These are phyloP conservation scores for Xylaria cubensis DNA, from an alignment of 495 filamentous ascomycete species.

Conservation along the genomic window DNA sequence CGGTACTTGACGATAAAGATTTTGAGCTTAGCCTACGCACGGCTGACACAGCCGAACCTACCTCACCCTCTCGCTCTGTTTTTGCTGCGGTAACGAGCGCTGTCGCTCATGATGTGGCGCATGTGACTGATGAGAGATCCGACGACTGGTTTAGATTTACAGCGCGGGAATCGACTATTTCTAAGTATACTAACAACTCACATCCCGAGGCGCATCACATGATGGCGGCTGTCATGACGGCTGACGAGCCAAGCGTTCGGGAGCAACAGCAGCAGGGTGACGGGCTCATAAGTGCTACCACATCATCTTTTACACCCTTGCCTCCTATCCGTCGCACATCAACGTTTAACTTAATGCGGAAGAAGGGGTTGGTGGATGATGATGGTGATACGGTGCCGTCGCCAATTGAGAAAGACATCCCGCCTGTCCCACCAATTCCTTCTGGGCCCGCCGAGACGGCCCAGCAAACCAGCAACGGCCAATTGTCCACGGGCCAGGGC, in stretches of 20 bases:
- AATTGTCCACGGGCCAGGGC: slow-evolving; percentile 25
- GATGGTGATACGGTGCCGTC: slow-evolving; percentile 36
- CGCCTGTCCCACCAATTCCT: slow-evolving; percentile 23
- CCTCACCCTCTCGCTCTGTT: slow-evolving; percentile 30
- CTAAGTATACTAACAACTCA: slow-evolving; percentile 26
- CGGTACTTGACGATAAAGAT: slow-evolving; percentile 38
- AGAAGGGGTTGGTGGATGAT: slow-evolving; percentile 32
- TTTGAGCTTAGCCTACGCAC: slow-evolving; percentile 34
- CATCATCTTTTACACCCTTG: slow-evolving; percentile 51
- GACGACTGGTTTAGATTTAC: slow-evolving; percentile 47
- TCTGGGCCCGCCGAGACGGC: slow-evolving; percentile 26
- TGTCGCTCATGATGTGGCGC: slow-evolving; percentile 34
- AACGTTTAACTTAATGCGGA: slow-evolving; percentile 52
- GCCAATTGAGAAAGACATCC: slow-evolving; percentile 36
- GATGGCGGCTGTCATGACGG: slow-evolving; percentile 43
- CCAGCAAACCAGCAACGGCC: slow-evolving; percentile 36
- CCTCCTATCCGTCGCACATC: slow-evolving; percentile 61
- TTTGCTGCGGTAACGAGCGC: slow-evolving; percentile 31
- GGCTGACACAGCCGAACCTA: slow-evolving; percentile 13
- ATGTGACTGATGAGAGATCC: slow-evolving; percentile 37
- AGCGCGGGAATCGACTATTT: slow-evolving; percentile 30
- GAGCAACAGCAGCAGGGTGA: slow-evolving; percentile 4
- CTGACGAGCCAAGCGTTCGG: slow-evolving; percentile 43
- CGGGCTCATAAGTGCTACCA: slow-evolving; percentile 1
- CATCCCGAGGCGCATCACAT: slow-evolving; percentile 24